Percentiles rank a stretch among this genome's conserved stretches.
Evolutionary conservation across 2,329 filamentous ascomycete genomes (phyloP).

Genomic region (Ramichloridium luteum): DNA sequence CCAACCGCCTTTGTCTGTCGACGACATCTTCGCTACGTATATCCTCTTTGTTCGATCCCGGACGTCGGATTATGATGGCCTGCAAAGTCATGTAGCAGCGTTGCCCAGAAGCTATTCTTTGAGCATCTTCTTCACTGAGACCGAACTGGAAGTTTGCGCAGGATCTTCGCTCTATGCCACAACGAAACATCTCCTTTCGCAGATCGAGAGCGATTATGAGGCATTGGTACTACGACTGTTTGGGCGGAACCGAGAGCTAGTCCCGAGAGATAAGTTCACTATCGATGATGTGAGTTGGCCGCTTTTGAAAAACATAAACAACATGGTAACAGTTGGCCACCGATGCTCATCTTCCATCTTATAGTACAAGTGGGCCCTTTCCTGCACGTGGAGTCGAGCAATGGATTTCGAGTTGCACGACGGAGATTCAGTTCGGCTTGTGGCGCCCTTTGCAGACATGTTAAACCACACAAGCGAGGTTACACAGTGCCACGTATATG

Average conservation of each 20-base stretch:
- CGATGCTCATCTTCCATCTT: neutral
- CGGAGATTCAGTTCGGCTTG: neutral
- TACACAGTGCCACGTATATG: neutral
- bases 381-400: neutral
- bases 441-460: conserved; percentile 1
- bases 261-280: neutral
- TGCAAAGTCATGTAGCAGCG: neutral
- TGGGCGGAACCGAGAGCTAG: neutral
- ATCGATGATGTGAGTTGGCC: neutral
- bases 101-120: neutral
- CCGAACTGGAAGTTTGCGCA: neutral
- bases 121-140: neutral
- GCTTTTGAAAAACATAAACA: neutral
- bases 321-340: too few relatives aligned
- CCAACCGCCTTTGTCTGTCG: neutral
- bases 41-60: neutral
- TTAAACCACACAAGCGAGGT: neutral
- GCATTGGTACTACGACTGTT: neutral
- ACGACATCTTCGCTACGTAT: conserved; percentile 1
- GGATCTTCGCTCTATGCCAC: neutral
- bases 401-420: conserved; percentile 1
- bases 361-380: neutral
- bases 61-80: neutral
- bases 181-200: neutral
- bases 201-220: neutral